Base-by-base conservation (phyloP, 768 basidiomycete species). In the Kwoniella heveanensis region DNA sequence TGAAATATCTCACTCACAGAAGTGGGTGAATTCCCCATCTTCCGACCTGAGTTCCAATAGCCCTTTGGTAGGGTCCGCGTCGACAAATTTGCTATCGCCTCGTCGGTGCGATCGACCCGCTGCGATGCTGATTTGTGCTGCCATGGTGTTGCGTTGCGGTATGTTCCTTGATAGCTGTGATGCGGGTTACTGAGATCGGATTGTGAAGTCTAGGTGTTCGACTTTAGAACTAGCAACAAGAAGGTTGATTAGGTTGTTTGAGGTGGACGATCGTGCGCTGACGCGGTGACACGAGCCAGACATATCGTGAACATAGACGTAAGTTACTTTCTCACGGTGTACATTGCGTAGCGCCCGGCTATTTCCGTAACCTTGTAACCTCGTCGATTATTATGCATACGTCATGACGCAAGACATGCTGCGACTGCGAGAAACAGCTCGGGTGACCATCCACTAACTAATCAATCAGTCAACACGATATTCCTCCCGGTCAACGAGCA, bases 21-120 rank as follows among this genome's bases (percentile, higher is more conserved):
- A 81, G 46, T 67, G 70, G 63, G 77, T 64, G 62, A 77, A 60
- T 29, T 72, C 76, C 50, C 58, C 58, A 66, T 79, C 77, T 24
- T 74, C 69, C 24, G 68, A 57, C 26, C 64, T 55, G 37, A 78
- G 57, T 55, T 77, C 69, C 57, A 79, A 65, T 29, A 66, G 26
- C 1, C 78, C 78, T 65, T 78, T 79, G 10, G 70, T 73, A 54
- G 77, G 72, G 19, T 61, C 50, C 3, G 78, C 70, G 55, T 79
- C 78, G 4, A 79, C 71, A 71, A 76, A 79, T 64, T 78, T 75
- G 13, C 65, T 60, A n/a, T 64, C 62, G 8, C 62, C 67, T 17
- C 78, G 67, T 10, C 78, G 58, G 27, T 62, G 26, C 30, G 66
- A 73, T 53, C 74, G 56, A 21, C 78, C 78, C 2, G 78, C 78